phyloP scores from a whole-genome alignment of 208 protist genomes.

The Herpetomonas samuelpessoai region DNA sequence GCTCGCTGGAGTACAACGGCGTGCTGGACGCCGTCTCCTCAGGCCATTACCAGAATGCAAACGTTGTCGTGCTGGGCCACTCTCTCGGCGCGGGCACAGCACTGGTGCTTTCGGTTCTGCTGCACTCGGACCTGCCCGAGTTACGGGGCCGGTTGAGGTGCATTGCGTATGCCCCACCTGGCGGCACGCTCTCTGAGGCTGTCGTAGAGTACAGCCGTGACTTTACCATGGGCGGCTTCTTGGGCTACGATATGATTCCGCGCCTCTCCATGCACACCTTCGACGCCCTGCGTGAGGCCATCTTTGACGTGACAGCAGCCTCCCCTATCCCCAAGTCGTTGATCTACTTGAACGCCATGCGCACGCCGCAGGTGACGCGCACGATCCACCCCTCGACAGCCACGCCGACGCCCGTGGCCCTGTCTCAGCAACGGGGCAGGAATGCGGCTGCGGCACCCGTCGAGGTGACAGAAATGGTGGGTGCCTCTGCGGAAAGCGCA shows the following conservation, averaged over 20 bases:
- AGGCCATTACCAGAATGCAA: constrained; percentile 32
- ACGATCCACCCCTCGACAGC: constrained; percentile 23
- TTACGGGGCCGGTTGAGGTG: constrained; percentile 62
- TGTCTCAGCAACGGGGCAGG: background rate
- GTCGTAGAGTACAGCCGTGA: constrained; percentile 60
- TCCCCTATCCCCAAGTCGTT: constrained; percentile 58
- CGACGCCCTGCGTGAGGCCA: constrained; percentile 60
- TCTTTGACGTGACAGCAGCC: constrained; percentile 68
- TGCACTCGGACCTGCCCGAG: constrained; percentile 40
- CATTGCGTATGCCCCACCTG: constrained; percentile 81
- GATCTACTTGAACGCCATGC: constrained; percentile 50
- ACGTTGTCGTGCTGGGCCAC: constrained; percentile 77
- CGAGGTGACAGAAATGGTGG: background rate
- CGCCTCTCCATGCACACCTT: constrained; percentile 78
- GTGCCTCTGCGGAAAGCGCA: constrained; percentile 22
- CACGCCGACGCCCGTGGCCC: too few species aligned
- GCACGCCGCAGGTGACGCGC: constrained; percentile 24
- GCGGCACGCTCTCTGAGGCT: constrained; percentile 59
- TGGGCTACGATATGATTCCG: constrained; percentile 83
- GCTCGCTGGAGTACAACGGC: constrained; percentile 49
- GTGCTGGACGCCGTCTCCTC: constrained; percentile 43
- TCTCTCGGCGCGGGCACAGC: constrained; percentile 85
- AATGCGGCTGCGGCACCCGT: background rate
- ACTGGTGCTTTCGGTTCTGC: constrained; percentile 58
- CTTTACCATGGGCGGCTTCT: constrained; percentile 65